phyloP scores from a whole-genome alignment of 23 red algal genomes.

The Gracilaria vermiculophylla region DNA sequence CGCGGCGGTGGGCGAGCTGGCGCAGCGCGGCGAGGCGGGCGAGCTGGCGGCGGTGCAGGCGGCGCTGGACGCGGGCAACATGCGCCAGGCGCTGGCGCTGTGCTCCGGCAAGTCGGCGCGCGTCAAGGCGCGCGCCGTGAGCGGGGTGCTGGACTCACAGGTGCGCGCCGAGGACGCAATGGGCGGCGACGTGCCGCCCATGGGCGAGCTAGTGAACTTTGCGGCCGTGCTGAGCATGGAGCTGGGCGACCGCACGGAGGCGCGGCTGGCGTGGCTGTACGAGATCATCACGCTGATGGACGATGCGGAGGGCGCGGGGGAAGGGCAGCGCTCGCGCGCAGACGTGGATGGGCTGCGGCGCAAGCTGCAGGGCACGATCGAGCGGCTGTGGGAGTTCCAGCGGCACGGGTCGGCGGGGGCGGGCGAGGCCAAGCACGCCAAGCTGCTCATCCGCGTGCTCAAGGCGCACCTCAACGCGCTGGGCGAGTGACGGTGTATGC shows the following conservation, averaged over 20 bases:
- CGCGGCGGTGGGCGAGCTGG: conserved; percentile 11
- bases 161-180: conserved; percentile 50
- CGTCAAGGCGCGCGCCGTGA: conserved; percentile 54
- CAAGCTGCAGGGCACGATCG: conserved; percentile 1
- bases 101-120: conserved; percentile 17
- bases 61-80: conserved; percentile 34
- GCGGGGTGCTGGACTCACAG: conserved; percentile 27
- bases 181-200: conserved; percentile 10
- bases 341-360: neutral
- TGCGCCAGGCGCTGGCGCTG: conserved; percentile 14
- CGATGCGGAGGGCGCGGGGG: conserved; percentile 4
- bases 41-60: conserved; percentile 45
- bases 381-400: conserved; percentile 48
- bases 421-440: conserved; percentile 50
- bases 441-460: conserved; percentile 50
- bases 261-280: conserved; percentile 55
- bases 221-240: conserved; percentile 61
- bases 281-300: conserved; percentile 64
- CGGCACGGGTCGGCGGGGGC: conserved; percentile 11
- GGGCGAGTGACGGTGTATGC: too few relatives aligned
- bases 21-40: neutral
- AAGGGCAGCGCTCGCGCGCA: too few relatives aligned
- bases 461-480: conserved; percentile 52
- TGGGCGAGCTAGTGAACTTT: conserved; percentile 8
- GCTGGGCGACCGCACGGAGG: conserved; percentile 48